Evolutionary conservation across 2,329 filamentous ascomycete species (phyloP), one percentile per base, ranked within the genome.

Genomic region (Lasiodiplodia sp.): DNA sequence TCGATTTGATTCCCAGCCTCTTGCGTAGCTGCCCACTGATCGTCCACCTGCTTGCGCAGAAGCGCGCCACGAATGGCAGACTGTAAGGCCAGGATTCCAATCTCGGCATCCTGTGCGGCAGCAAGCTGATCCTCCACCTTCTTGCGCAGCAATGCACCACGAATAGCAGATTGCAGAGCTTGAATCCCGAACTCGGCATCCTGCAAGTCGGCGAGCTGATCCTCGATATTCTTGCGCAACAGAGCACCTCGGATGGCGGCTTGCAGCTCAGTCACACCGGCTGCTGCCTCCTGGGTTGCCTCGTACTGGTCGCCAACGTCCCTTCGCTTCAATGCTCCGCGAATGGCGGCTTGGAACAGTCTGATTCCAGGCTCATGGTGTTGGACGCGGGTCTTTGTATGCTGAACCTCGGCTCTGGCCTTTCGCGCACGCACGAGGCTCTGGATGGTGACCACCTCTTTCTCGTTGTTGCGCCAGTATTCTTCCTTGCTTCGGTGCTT

Each of bases 361-460:
- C 82, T 80, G 52, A 85, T 78, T 12, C 83, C 83, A 60, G 79
- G 73, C 38, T 82, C 79, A 53, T 85, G 82, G 52, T 77, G 75
- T 64, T 84, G 80, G 18, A 84, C 81, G 71, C 73, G 82, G 71
- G 72, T 84, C 75, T 77, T 90, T 53, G 82, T 81, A 66, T 76
- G 76, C 70, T 83, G 80, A 18, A 82, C 82, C 71, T 84, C 73
- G 6, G 78, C 77, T 70, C 83, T 74, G 23, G 83, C 81, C 71
- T 83, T 92, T 69, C 86, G 87, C 25, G 90, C 92, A 74, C 92
- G 86, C 76, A 93, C 87, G 57, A 97, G 84, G 77, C 90, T 97
- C 79, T 99, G 96, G 14, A 99, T 83, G 74, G 90, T 88, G 70
- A 96, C 81, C 56, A 98, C 86, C 70, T 93, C 87, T 6, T 85